These are phyloP conservation scores for Verticillium zaregamsianum DNA, from an alignment of 2,329 filamentous ascomycete genomes.

Conservation along the genomic window DNA sequence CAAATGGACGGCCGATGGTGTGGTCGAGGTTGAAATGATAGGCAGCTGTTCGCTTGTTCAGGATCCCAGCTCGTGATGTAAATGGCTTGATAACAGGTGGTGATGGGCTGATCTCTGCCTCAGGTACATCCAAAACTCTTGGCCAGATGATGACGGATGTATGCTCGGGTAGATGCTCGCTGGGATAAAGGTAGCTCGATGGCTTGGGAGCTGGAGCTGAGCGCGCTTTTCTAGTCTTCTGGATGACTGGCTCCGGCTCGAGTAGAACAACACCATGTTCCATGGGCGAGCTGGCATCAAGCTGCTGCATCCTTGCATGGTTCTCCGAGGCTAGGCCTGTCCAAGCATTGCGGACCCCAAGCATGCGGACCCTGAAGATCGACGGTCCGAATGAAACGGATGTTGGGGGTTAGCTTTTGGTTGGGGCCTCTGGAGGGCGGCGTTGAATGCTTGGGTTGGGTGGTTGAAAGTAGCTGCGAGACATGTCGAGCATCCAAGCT, in stretches of 20 bases:
- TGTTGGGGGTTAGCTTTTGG: not conserved
- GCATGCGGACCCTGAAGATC: not conserved
- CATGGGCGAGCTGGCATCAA: not conserved
- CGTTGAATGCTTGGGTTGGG: not conserved
- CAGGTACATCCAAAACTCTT: not conserved
- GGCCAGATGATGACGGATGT: not conserved
- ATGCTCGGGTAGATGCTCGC: not conserved
- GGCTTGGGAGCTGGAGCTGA: not conserved
- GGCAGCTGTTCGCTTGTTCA: not conserved
- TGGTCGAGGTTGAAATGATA: no score
- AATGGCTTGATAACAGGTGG: not conserved
- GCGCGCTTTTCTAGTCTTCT: not conserved
- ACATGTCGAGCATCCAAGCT: constrained; percentile 1
- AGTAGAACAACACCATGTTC: not conserved
- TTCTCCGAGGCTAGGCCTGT: not conserved
- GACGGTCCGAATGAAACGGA: not conserved
- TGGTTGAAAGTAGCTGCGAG: not conserved
- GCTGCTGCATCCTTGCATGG: not conserved
- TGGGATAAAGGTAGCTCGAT: not conserved
- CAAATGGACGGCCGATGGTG: not conserved
- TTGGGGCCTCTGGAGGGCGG: not conserved
- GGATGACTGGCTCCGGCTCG: not conserved
- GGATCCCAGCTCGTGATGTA: not conserved
- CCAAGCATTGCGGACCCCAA: not conserved
- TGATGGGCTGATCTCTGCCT: not conserved